These are phyloP conservation scores for Didymella glomerata DNA, from an alignment of 2,329 filamentous ascomycete genomes.

Conservation along the genomic window DNA sequence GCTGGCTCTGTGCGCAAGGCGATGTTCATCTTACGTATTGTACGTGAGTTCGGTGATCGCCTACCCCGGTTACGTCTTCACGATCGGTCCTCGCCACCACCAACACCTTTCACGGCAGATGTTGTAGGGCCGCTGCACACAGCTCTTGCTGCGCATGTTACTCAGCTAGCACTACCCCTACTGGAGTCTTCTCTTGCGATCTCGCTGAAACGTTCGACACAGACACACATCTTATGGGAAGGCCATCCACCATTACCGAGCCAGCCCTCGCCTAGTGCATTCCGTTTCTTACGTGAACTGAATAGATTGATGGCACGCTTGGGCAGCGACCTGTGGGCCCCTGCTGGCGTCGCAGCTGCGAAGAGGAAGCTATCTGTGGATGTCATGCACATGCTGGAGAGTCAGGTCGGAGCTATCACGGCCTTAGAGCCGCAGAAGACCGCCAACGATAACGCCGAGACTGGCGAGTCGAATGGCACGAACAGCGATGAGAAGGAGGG, in stretches of 20 bases:
- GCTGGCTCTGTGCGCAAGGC: conserved; percentile 54
- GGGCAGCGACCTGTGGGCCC: conserved; percentile 84
- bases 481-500: conserved; percentile 11
- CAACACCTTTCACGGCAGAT: conserved; percentile 51
- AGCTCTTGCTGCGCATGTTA: conserved; percentile 65
- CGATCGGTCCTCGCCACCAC: conserved; percentile 38
- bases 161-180: conserved; percentile 56
- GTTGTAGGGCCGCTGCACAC: conserved; percentile 72
- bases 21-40: conserved; percentile 73
- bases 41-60: conserved; percentile 76
- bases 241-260: conserved; percentile 76
- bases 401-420: conserved; percentile 49
- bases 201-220: conserved; percentile 60
- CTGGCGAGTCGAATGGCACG: conserved; percentile 10
- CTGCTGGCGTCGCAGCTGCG: conserved; percentile 68
- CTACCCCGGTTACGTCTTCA: conserved; percentile 44
- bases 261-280: conserved; percentile 78
- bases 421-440: neutral
- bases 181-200: conserved; percentile 56
- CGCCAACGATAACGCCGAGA: neutral
- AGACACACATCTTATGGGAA: conserved; percentile 79
- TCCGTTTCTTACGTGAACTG: conserved; percentile 74
- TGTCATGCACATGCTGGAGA: conserved; percentile 52
- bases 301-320: conserved; percentile 71
- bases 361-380: conserved; percentile 65